Base-by-base conservation (phyloP, 192 early-diverging fungal genomes). In the Coemansia umbellata region DNA sequence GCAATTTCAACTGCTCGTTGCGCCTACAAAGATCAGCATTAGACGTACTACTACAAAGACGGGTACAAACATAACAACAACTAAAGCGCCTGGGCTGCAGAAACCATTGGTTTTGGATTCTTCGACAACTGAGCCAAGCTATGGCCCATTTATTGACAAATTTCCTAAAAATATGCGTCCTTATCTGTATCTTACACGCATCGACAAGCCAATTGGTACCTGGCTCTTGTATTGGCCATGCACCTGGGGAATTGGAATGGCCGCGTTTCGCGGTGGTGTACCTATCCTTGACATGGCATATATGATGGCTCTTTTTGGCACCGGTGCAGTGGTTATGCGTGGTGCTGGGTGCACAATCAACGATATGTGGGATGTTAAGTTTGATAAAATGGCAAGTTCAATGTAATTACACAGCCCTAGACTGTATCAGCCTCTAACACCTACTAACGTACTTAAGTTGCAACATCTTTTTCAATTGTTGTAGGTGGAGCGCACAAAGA, bases 291-390 rank as follows among this genome's bases (percentile, higher is more conserved):
- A 78, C 5, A 84, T 89, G 47, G 69, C 78, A 0, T 75, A 75
- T 24, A 88, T 86, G 79, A 60, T 94, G 9, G 81, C 79, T 1
- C 64, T 95, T 21, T 97, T 97, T 81, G 88, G 86, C 13, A 71
- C 81, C 1, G 95, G 95, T 19, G 87, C 91, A 2, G 55, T 94
- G 3, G 81, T 94, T 11, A 95, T 97, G 93, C 85, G 95, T 15
- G 92, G 95, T 2, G 95, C 93, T 18, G 95, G 93, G 17, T 98
- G 95, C 78, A 93, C 90, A 1, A 91, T 98, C 55, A 98, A 98
- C 64, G 95, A 98, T 58, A 77, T 98, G 63, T 96, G 93, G 95
- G 95, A 98, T 63, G 57, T 78, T n/a, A 82, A 91, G 50, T 84
- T 94, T 31, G 95, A 98, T 74, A 83, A 83, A 47, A 85, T 63